Evolutionary conservation across 371 early-diverging fungal genomes (phyloP).

Genomic region (Mortierella sp.): DNA sequence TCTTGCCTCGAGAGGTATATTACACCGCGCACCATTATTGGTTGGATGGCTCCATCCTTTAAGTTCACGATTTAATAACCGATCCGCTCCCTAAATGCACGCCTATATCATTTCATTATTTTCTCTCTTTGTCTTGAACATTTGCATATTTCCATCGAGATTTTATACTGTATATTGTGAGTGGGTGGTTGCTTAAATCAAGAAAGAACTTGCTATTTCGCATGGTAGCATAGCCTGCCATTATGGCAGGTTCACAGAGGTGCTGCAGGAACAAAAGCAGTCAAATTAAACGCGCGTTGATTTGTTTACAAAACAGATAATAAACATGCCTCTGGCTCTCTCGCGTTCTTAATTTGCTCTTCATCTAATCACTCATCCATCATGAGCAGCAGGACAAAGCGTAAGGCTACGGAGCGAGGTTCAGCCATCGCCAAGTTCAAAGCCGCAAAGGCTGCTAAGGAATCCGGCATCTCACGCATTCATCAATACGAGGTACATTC

Average conservation of each 20-base stretch:
- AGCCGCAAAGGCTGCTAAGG: conserved; percentile 25
- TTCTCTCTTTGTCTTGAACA: too few species aligned
- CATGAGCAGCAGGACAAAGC: conserved; percentile 46
- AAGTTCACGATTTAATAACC: not conserved
- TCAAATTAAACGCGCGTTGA: conserved; percentile 7
- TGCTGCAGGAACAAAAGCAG: not conserved
- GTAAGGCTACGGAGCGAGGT: conserved; percentile 27
- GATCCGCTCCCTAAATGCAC: too few species aligned
- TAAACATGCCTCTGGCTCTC: not conserved
- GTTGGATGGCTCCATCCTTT: not conserved
- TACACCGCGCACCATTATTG: not conserved
- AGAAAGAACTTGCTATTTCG: too few species aligned
- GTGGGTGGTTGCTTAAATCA: too few species aligned
- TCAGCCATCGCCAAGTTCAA: conserved; percentile 24
- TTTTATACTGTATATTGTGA: too few species aligned
- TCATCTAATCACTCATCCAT: conserved; percentile 3
- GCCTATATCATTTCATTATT: too few species aligned
- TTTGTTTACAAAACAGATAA: not conserved
- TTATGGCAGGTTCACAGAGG: not conserved
- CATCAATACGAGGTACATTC: conserved; percentile 42
- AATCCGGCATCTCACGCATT: conserved; percentile 40
- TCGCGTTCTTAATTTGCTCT: too few species aligned
- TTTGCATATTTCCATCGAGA: too few species aligned
- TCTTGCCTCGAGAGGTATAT: not conserved
- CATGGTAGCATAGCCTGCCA: too few species aligned